Evolutionary conservation across 257 asterid genomes (phyloP).

Genomic region (Forsythia suspensa): DNA sequence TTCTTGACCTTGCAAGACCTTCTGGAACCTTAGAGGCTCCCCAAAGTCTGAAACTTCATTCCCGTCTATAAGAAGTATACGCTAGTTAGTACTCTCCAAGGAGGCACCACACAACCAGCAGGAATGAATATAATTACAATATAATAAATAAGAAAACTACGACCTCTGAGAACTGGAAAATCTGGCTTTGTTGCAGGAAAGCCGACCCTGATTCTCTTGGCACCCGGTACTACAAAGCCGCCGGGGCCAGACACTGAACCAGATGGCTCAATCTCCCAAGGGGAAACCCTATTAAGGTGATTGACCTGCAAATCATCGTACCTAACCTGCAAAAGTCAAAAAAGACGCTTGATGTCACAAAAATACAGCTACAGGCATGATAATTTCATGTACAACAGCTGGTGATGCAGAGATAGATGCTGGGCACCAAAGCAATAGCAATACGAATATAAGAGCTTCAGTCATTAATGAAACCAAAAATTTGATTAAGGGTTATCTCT

Average conservation of each 20-base stretch:
- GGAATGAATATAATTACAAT: neutral
- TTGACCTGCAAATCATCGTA: conserved; percentile 85
- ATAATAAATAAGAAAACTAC: neutral
- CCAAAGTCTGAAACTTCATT: conserved; percentile 67
- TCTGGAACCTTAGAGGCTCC: conserved; percentile 78
- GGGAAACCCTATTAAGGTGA: conserved; percentile 80
- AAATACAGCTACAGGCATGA: neutral
- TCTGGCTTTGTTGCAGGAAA: conserved; percentile 58
- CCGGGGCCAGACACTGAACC: conserved; percentile 60
- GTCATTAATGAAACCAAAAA: neutral
- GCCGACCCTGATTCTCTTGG: conserved; percentile 75
- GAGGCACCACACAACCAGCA: neutral
- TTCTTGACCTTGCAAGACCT: conserved; percentile 99
- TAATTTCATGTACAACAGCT: neutral
- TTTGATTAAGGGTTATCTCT: conserved; percentile 6
- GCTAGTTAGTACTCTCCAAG: conserved; percentile 3
- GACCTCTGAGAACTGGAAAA: conserved; percentile 58
- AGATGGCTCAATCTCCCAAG: conserved; percentile 93
- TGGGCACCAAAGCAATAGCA: neutral
- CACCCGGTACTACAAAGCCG: conserved; percentile 57
- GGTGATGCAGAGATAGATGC: neutral
- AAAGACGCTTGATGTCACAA: conserved; percentile 2
- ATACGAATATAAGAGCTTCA: neutral
- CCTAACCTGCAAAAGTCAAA: conserved; percentile 65
- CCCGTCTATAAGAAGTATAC: conserved; percentile 46